phyloP scores from a whole-genome alignment of 2,329 filamentous ascomycete genomes.

The Nemania bipapillata region DNA sequence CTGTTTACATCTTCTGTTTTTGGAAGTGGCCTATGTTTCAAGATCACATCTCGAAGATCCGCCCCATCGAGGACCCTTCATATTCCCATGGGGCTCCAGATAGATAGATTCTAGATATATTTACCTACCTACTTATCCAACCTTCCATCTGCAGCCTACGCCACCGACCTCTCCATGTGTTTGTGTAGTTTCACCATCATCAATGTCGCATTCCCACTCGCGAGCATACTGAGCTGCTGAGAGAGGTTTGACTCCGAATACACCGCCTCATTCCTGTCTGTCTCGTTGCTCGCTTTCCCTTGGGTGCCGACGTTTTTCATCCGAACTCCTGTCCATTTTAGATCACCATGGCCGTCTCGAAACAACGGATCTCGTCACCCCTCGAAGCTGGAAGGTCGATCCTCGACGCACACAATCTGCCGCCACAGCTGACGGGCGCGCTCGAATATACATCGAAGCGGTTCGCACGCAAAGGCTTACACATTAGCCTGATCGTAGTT shows the following conservation, averaged over 20 bases:
- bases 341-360: constrained; percentile 56
- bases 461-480: constrained; percentile 65
- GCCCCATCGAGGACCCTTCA: constrained; percentile 5
- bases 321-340: constrained; percentile 6
- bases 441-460: constrained; percentile 69
- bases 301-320: constrained; percentile 9
- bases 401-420: constrained; percentile 68
- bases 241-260: constrained; percentile 30
- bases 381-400: constrained; percentile 71
- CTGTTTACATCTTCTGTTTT: constrained; percentile 40
- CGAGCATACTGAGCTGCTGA: constrained; percentile 1
- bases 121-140: constrained; percentile 27
- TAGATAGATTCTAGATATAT: constrained; percentile 36
- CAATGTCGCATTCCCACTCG: constrained; percentile 12
- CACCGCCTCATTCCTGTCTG: constrained; percentile 28
- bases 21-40: constrained; percentile 39
- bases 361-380: constrained; percentile 69
- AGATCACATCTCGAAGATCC: constrained; percentile 34
- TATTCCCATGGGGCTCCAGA: constrained; percentile 10
- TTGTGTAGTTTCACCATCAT: neutral
- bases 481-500: constrained; percentile 68
- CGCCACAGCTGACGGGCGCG: constrained; percentile 63
- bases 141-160: constrained; percentile 17
- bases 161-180: constrained; percentile 3
- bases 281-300: neutral